These are phyloP conservation scores for Rhizodiscina lignyota DNA, from an alignment of 495 filamentous ascomycete genomes.

Conservation along the genomic window DNA sequence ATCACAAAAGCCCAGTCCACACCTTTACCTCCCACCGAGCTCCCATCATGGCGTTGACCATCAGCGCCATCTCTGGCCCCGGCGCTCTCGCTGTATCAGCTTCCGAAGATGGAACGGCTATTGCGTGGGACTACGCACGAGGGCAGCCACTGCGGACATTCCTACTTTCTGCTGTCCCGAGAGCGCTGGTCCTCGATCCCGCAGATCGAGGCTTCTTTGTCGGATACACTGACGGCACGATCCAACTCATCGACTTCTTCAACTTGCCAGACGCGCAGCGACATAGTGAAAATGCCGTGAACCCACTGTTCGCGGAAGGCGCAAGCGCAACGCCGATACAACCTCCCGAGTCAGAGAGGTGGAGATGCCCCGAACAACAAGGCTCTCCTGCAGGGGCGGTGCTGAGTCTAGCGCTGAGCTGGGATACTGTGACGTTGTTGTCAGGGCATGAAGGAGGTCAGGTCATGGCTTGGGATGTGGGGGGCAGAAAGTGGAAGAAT, in stretches of 20 bases:
- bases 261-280: neutral
- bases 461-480: slow-evolving; percentile 65
- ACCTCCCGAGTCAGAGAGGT: slow-evolving; percentile 8
- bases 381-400: slow-evolving; percentile 38
- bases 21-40: slow-evolving; percentile 66
- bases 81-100: slow-evolving; percentile 64
- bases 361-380: slow-evolving; percentile 6
- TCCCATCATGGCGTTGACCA: slow-evolving; percentile 52
- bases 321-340: slow-evolving; percentile 1
- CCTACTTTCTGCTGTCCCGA: slow-evolving; percentile 53
- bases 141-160: slow-evolving; percentile 62
- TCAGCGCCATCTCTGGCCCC: slow-evolving; percentile 61
- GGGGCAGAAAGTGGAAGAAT: slow-evolving; percentile 40
- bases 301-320: neutral
- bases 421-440: slow-evolving; percentile 65
- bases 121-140: slow-evolving; percentile 78
- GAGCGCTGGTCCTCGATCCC: slow-evolving; percentile 63
- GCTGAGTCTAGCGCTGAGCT: slow-evolving; percentile 49
- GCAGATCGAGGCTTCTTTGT: slow-evolving; percentile 68
- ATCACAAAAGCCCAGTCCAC: slow-evolving; percentile 33
- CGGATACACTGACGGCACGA: slow-evolving; percentile 66
- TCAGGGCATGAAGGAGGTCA: slow-evolving; percentile 72
- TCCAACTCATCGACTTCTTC: slow-evolving; percentile 65
- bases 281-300: neutral
- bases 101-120: slow-evolving; percentile 63